A percentile compares a stretch with the other conserved stretches of the same genome.
Conservation (phyloP, 129 eudicot genomes). For the Silybum marianum region DNA sequence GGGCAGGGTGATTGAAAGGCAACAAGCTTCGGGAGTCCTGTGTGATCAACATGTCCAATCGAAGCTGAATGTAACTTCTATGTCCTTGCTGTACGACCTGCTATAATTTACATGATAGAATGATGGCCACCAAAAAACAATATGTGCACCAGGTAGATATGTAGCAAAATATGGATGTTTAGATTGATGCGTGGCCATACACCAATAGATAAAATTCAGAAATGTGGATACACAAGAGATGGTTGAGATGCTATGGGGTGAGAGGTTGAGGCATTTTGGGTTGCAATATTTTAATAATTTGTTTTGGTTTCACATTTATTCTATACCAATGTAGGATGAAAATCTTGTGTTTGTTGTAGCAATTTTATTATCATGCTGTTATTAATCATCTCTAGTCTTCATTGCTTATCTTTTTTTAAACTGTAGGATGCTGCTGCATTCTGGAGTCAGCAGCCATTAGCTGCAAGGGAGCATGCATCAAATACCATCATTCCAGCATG, state of each 20-base stretch:
- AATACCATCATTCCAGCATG: constrained; percentile 87
- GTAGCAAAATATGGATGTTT: not conserved
- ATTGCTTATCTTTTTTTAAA: not conserved
- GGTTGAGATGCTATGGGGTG: not conserved
- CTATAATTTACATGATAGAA: not conserved
- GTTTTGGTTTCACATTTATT: not conserved
- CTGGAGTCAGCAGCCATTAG: constrained; percentile 89
- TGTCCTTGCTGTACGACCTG: not conserved
- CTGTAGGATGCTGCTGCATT: constrained; percentile 79
- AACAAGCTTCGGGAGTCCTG: not conserved
- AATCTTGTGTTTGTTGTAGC: not conserved
- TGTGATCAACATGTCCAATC: not conserved
- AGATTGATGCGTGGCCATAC: not conserved
- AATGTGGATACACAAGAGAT: not conserved
- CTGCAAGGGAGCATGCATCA: constrained; percentile 86
- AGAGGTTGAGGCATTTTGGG: not conserved
- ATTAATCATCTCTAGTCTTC: constrained; percentile 1
- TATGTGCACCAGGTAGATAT: not conserved
- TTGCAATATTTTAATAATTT: not conserved
- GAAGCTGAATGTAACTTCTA: too few species aligned
- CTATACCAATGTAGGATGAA: not conserved
- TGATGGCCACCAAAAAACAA: not conserved
- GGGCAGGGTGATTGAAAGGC: not conserved
- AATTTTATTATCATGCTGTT: not conserved
- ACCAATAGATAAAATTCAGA: not conserved